Evolutionary conservation across 345 rosid species (phyloP).

Genomic region (Linum usitatissimum): DNA sequence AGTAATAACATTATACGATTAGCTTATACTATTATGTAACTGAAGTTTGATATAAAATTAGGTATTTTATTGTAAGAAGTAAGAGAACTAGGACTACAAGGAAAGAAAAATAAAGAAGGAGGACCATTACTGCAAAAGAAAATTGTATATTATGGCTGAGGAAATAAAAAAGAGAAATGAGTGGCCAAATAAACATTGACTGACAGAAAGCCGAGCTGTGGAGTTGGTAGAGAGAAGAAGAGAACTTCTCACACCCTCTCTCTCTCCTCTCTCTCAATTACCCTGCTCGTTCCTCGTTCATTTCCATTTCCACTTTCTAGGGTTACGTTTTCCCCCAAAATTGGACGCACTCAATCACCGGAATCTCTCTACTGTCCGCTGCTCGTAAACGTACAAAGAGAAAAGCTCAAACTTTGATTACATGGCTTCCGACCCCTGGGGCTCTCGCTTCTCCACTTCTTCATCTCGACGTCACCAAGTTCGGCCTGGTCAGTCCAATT

Average conservation of each 20-base stretch:
- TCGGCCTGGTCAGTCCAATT: conserved; percentile 30
- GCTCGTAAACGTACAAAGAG: background rate
- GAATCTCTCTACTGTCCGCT: background rate
- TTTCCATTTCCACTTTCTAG: conserved; percentile 12
- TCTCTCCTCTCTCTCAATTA: background rate
- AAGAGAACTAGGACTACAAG: no score
- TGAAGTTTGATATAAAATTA: no score
- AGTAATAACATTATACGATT: no score
- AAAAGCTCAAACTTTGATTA: background rate
- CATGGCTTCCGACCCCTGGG: conserved; percentile 42
- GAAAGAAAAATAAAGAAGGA: no score
- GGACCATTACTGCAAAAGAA: no score
- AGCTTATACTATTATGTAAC: no score
- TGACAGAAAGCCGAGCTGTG: conserved; percentile 3
- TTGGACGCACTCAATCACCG: background rate
- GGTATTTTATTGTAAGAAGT: no score
- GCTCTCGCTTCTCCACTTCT: conserved; percentile 25
- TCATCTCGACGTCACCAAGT: conserved; percentile 28
- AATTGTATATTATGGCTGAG: no score
- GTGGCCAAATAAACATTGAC: no score
- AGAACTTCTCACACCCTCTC: conserved; percentile 3
- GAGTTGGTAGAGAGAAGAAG: conserved; percentile 21
- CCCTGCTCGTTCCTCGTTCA: conserved; percentile 4
- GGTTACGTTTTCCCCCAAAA: conserved; percentile 8
- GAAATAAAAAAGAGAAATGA: no score